Base-by-base conservation (phyloP, 306 rosid species). In the Pyrus pyrifolia region DNA sequence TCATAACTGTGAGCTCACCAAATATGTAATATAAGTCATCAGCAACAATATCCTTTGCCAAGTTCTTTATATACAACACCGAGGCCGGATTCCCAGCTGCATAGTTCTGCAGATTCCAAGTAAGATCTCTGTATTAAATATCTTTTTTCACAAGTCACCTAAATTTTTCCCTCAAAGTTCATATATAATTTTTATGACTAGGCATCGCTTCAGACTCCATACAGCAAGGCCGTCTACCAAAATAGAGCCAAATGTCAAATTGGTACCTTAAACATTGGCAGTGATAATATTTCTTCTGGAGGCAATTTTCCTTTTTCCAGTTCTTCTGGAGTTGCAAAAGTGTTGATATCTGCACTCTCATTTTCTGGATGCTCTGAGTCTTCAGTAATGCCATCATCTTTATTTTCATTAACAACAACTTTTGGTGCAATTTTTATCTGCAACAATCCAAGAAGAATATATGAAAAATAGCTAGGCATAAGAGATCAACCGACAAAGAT, bases 211-310 rank as follows among this genome's bases (percentile, higher is more conserved):
- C 52, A 46, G 52, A 1, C 52, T 46, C 52, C 6, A 13, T 14
- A 14, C 52, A 14, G 52, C 6, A 46, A 46, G 17, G 52, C 52
- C 7, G 19, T 18, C 52, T 52, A 45, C 68, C 76, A 79, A 51
- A 29, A 33, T 72, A 31, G 10, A 59, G 67, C 44, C 30, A 58
- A 73, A 76, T 30, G 70, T 77, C 30, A 35, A 63, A 78, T 64
- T 49, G 73, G 81, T 86, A 94, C 98, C 97, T 92, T 95, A 81
- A 92, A 95, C 95, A 86, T 92, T 59, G 98, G 97, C 78, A 95
- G 96, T 8, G 98, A 92, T 82, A 95, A 86, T 72, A 92, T 83
- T 73, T 90, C 97, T 89, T 92, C 96, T 11, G 91, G 96, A 75
- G 92, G 96, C 78, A 90, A 84, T 83, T 92, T 95, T 67, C 95